These are phyloP conservation scores for thale cress (Arabidopsis thaliana) DNA, from an alignment of 345 rosid species.

Conservation along the genomic window TAIR10.1 NC_003075.7:15449001-15449500, in stretches of 20 bases:
- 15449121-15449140: slow-evolving; percentile 41
- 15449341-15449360: not conserved
- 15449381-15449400: not conserved
- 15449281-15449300: not conserved
- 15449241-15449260: not conserved
- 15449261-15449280: not conserved
- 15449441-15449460: not conserved
- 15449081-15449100: slow-evolving; percentile 51
- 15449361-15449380: slow-evolving; percentile 23
- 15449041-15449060: slow-evolving; percentile 25
- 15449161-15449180: slow-evolving; percentile 1
- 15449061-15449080: slow-evolving; percentile 40
- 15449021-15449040: slow-evolving; percentile 13
- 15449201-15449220: not conserved
- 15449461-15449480: not conserved
- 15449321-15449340: not conserved
- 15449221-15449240: slow-evolving; percentile 9
- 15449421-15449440: too few relatives aligned
- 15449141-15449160: slow-evolving; percentile 41
- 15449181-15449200: not conserved
- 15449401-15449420: not conserved
- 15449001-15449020: not conserved
- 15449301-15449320: slow-evolving; percentile 2
- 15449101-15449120: slow-evolving; percentile 29
- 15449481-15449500: not conserved